Percentiles rank a stretch among this genome's conserved stretches.
phyloP scores from a whole-genome alignment of 2,329 filamentous ascomycete species.

The Xylaria sp. region DNA sequence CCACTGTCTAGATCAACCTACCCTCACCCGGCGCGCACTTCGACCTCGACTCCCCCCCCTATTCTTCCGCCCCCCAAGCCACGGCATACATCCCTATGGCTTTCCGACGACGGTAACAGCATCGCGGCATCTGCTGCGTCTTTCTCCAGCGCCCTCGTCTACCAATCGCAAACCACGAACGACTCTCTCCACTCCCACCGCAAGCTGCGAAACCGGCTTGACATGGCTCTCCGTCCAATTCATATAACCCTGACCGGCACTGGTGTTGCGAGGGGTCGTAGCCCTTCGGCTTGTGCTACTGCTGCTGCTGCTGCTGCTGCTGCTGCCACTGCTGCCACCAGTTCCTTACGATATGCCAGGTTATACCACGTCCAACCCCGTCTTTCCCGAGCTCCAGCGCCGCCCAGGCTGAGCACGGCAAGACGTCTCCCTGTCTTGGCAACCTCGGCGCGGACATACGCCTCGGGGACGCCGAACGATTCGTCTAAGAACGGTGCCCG shows the following conservation, averaged over 20 bases:
- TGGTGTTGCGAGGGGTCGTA: slow-evolving; percentile 22
- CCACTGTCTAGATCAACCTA: background rate
- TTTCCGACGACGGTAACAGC: slow-evolving; percentile 42
- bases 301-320: slow-evolving; percentile 7
- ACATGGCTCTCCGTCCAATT: slow-evolving; percentile 42
- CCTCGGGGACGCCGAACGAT: slow-evolving; percentile 38
- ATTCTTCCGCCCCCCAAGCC: background rate
- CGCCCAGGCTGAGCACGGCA: slow-evolving; percentile 7
- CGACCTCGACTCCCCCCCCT: background rate
- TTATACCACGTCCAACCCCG: slow-evolving; percentile 35
- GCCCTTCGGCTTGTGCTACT: slow-evolving; percentile 19
- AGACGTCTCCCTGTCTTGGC: slow-evolving; percentile 9
- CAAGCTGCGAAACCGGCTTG: slow-evolving; percentile 22
- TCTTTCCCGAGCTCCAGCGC: slow-evolving; percentile 21
- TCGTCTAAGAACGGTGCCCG: slow-evolving; percentile 35
- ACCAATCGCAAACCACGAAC: slow-evolving; percentile 13
- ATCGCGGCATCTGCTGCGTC: slow-evolving; percentile 47
- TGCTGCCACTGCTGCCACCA: slow-evolving; percentile 10
- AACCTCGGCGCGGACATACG: slow-evolving; percentile 37
- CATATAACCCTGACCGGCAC: slow-evolving; percentile 25
- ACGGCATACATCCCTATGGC: slow-evolving; percentile 42
- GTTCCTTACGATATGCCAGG: slow-evolving; percentile 31
- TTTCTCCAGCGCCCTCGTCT: slow-evolving; percentile 22
- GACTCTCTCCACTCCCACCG: background rate
- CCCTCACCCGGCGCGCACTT: slow-evolving; percentile 11